phyloP scores from a whole-genome alignment of 768 basidiomycete species.

The Hypholoma fasciculare region DNA sequence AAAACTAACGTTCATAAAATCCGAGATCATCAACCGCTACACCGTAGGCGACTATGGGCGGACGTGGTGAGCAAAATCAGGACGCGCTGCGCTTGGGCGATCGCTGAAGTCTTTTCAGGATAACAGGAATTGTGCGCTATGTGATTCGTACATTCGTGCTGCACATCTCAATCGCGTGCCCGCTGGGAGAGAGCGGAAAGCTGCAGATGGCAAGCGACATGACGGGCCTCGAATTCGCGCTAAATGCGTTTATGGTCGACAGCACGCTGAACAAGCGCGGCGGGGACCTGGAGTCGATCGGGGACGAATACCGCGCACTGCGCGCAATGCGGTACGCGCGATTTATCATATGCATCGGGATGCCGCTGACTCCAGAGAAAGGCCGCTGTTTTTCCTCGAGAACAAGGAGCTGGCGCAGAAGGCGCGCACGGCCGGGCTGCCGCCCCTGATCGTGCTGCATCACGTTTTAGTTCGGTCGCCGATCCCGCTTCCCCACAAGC shows the following conservation, averaged over 20 bases:
- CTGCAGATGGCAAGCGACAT: slow-evolving; percentile 94
- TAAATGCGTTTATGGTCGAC: slow-evolving; percentile 76
- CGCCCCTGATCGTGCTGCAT: slow-evolving; percentile 86
- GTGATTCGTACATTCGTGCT: slow-evolving; percentile 86
- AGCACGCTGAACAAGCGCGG: slow-evolving; percentile 58
- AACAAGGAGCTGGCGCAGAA: slow-evolving; percentile 66
- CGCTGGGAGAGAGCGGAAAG: slow-evolving; percentile 90
- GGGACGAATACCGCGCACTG: slow-evolving; percentile 84
- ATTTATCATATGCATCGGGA: background rate
- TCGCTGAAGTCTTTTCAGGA: slow-evolving; percentile 38
- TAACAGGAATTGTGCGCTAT: slow-evolving; percentile 68
- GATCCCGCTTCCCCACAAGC: slow-evolving; percentile 79
- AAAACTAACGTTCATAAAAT: slow-evolving; percentile 80
- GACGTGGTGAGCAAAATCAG: slow-evolving; percentile 61
- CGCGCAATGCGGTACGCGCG: slow-evolving; percentile 77
- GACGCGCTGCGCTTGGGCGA: background rate
- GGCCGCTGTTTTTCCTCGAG: slow-evolving; percentile 89
- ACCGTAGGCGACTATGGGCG: slow-evolving; percentile 68
- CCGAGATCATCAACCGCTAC: slow-evolving; percentile 73
- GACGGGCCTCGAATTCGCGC: slow-evolving; percentile 92
- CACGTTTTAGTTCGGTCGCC: slow-evolving; percentile 90
- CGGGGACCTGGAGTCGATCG: slow-evolving; percentile 70
- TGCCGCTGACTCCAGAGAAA: slow-evolving; percentile 26
- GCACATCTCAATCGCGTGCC: slow-evolving; percentile 91
- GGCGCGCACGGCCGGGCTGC: slow-evolving; percentile 71